phyloP scores from a whole-genome alignment of 345 rosid species.

The Brassica nigra region DNA sequence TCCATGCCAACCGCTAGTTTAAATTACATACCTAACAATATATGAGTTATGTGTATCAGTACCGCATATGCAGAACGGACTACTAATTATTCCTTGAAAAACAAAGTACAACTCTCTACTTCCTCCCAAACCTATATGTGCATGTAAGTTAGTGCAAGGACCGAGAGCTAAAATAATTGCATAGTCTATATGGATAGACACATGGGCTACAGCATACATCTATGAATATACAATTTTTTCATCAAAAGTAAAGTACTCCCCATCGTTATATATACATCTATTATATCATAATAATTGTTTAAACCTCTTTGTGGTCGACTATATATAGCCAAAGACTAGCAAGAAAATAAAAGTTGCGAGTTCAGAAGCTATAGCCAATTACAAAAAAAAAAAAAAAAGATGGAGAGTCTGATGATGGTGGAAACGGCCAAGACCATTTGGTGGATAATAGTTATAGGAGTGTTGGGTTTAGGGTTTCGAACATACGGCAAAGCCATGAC shows the following conservation, averaged over 20 bases:
- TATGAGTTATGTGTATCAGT: not conserved
- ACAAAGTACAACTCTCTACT: constrained; percentile 28
- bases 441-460: constrained; percentile 29
- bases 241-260: constrained; percentile 23
- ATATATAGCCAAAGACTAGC: constrained; percentile 26
- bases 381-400: not conserved
- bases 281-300: not conserved
- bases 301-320: constrained; percentile 6
- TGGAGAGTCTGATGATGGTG: constrained; percentile 29
- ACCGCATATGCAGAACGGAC: constrained; percentile 24
- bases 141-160: constrained; percentile 33
- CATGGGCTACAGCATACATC: constrained; percentile 25
- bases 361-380: constrained; percentile 13
- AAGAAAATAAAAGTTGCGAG: constrained; percentile 1
- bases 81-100: constrained; percentile 32
- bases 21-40: constrained; percentile 4
- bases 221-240: constrained; percentile 18
- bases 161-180: constrained; percentile 26
- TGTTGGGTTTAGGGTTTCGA: constrained; percentile 30
- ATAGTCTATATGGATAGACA: constrained; percentile 21
- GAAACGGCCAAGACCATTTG: constrained; percentile 31
- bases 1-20: not conserved
- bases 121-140: constrained; percentile 29
- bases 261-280: not conserved
- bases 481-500: constrained; percentile 33